A percentile compares a stretch with the other conserved stretches of the same genome.
phyloP scores from a whole-genome alignment of 2,329 filamentous ascomycete genomes.

The Colletotrichum acutatum region DNA sequence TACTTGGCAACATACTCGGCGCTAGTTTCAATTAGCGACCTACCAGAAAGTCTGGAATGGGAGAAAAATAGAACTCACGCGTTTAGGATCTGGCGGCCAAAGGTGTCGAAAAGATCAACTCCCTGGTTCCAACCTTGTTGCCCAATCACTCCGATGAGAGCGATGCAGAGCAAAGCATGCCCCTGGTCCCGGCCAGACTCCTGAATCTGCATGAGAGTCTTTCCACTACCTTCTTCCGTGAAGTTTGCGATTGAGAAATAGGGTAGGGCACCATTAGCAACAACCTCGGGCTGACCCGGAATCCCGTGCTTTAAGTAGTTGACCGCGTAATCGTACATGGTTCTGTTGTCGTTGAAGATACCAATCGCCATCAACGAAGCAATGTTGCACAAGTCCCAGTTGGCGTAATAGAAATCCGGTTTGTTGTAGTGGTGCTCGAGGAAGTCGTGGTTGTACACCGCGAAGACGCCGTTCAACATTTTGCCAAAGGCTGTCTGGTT shows the following conservation, averaged over 20 bases:
- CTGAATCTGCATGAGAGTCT: conserved; percentile 47
- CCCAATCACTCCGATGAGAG: conserved; percentile 47
- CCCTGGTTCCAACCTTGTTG: conserved; percentile 52
- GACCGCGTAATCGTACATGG: conserved; percentile 47
- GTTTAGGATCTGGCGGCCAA: conserved; percentile 36
- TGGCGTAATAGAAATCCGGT: too few species aligned
- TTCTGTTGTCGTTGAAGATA: conserved; percentile 49
- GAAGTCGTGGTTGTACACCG: too few species aligned
- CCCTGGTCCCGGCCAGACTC: conserved; percentile 54
- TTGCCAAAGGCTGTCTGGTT: conserved; percentile 28
- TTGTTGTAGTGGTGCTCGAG: too few species aligned
- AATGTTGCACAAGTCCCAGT: conserved; percentile 51
- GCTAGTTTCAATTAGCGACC: not conserved
- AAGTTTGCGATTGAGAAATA: conserved; percentile 34
- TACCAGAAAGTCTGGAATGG: not conserved
- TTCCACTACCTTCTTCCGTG: conserved; percentile 34
- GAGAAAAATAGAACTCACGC: conserved; percentile 24
- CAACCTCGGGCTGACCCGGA: too few species aligned
- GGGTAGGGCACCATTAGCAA: conserved; percentile 44
- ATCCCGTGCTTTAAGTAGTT: conserved; percentile 47
- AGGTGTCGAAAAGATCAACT: conserved; percentile 46
- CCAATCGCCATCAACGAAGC: conserved; percentile 49
- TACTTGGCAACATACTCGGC: conserved; percentile 22
- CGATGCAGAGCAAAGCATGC: conserved; percentile 48
- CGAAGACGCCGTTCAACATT: conserved; percentile 32